Base-by-base conservation (phyloP, 345 rosid genomes). In the Sonneratia caseolaris region DNA sequence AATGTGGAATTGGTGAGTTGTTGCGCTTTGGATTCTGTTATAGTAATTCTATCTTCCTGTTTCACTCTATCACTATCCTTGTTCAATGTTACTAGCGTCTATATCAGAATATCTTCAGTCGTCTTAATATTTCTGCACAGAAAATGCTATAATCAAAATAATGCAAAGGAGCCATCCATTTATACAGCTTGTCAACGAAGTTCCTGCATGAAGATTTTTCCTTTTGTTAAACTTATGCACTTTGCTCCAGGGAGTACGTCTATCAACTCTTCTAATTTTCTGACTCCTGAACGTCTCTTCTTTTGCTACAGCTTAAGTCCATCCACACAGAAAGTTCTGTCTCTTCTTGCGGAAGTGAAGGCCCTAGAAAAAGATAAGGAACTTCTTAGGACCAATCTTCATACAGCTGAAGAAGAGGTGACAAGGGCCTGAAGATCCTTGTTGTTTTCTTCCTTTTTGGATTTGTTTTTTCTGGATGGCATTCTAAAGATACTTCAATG, bases 371-470 rank as follows among this genome's bases (percentile, higher is more conserved):
- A 80, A 66, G 85, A 80, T 19, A 86, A 89, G 84, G 91, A 85
- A 69, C 82, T 81, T 69, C 85, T 87, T 24, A 78, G 78, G 78
- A 68, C 79, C 72, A 89, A 87, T 78, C 91, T 89, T 49, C 71
- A 69, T 64, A 83, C 70, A 81, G 94, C 88, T n/a, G 91, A 89
- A 82, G 94, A 81, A 38, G 94, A 89, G 88, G 94, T 62, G 76
- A 67, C 68, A 7, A 47, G 38, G 49, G 14, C 42, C 32, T 8
- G 51, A 47, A 47, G 14, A 66, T 68, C 36, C 24, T 56, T 64
- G 56, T 51, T 76, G 49, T 37, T 4, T 24, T 24, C 15, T 22
- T 66, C 16, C 3, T 42, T 18, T 72, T 75, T 68, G 37, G 13
- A 15, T 32, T 37, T 35, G 47, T 55, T 15, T 45, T 55, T 61